Base-by-base conservation (phyloP, 257 asterid species). In the Scutellaria galericulata region DNA sequence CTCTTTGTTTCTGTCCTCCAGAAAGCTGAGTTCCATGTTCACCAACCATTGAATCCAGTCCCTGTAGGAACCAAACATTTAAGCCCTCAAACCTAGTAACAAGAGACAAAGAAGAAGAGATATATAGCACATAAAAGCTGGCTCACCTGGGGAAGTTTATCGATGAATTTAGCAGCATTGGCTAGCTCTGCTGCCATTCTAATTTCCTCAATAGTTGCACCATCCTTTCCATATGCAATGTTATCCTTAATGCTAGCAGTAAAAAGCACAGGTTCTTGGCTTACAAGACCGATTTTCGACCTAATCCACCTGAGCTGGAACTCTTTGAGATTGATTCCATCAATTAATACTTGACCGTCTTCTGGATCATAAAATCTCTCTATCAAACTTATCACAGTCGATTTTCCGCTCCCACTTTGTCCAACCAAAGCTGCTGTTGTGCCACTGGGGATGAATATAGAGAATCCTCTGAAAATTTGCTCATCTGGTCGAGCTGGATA, bases 231-330 rank as follows among this genome's bases (percentile, higher is more conserved):
- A 44, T 88, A 90, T 8, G 90, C 85, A 46, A 90, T 84, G 70
- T 90, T 90, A 24, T 90, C 96, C 80, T 82, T 83, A 22, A 90
- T 88, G 82, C 88, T 88, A 37, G 81, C 85, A 4, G 92, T 73
- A 83, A 90, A 90, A 22, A 90, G 88, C 70, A 86, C 88, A 13
- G 96, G 96, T 73, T 90, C 96, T 82, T 90, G 96, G 79, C 95
- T 90, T 51, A 90, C 96, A 4, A 90, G 92, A 8, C 90, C 89
- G 24, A 90, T 84, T 62, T 86, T 88, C 0, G 89, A 81, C 81
- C 96, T 88, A 37, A 90, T 83, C 95, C 95, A 86, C 83, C 79
- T 86, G 56, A 88, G 84, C 66, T 88, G 89, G 74, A 88, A 80
- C 53, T 84, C 87, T 39, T 82, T 90, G 11, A 90, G 84, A 82